phyloP scores from a whole-genome alignment of 306 rosid genomes.

The Quercus variabilis region DNA sequence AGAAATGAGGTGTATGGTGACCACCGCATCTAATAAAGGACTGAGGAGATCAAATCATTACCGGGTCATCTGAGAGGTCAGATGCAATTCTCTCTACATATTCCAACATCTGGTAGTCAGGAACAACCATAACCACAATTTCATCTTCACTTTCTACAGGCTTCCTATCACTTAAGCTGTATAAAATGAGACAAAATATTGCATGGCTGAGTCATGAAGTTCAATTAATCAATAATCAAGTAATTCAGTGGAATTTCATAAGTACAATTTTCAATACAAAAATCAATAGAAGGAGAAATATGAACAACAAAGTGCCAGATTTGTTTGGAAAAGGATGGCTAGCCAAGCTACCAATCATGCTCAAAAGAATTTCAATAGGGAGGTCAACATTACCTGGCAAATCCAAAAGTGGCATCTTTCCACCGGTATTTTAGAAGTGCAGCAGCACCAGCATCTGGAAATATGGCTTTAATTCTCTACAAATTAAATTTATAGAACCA shows the following conservation, averaged over 20 bases:
- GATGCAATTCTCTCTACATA: conserved; percentile 85
- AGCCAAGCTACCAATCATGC: conserved; percentile 1
- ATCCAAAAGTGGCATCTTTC: conserved; percentile 77
- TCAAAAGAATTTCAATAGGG: background rate
- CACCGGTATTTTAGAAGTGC: conserved; percentile 85
- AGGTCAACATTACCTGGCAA: conserved; percentile 66
- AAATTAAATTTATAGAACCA: conserved; percentile 37
- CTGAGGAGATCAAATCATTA: conserved; percentile 31
- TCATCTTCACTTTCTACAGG: conserved; percentile 78
- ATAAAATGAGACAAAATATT: conserved; percentile 19
- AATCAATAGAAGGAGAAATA: conserved; percentile 1
- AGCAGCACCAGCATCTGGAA: conserved; percentile 98
- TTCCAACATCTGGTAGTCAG: conserved; percentile 93
- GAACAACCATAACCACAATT: conserved; percentile 92
- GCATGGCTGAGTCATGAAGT: background rate
- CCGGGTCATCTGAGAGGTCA: conserved; percentile 79
- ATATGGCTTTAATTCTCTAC: conserved; percentile 85
- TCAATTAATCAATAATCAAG: background rate
- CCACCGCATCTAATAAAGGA: background rate
- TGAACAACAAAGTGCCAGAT: conserved; percentile 4
- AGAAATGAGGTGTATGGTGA: conserved; percentile 4
- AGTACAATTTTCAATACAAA: conserved; percentile 12
- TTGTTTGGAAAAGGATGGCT: background rate
- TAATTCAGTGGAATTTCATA: conserved; percentile 15
- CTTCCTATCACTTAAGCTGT: conserved; percentile 89